A percentile compares a stretch with the other conserved stretches of the same genome.
Evolutionary conservation across 306 rosid species (phyloP).

Genomic region (Betula pendula): DNA sequence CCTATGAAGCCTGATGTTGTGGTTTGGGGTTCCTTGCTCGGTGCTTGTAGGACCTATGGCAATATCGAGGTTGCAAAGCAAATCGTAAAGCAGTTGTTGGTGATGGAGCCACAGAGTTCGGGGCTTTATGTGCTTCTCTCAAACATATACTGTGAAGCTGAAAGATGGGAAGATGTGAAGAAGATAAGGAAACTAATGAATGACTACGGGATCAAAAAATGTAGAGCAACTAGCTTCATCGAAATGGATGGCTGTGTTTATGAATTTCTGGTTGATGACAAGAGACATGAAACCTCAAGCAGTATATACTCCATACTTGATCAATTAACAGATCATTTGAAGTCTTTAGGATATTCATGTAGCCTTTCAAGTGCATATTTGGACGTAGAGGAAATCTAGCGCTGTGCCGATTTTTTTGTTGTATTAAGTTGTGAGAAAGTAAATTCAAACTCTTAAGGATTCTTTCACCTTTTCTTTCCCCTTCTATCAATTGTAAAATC

Average conservation of each 20-base stretch:
- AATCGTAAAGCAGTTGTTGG: slow-evolving; percentile 67
- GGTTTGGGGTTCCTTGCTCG: slow-evolving; percentile 74
- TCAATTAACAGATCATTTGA: slow-evolving; percentile 62
- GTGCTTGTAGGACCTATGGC: slow-evolving; percentile 72
- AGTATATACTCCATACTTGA: slow-evolving; percentile 42
- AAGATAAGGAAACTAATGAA: slow-evolving; percentile 64
- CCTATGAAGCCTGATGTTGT: slow-evolving; percentile 68
- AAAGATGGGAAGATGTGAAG: slow-evolving; percentile 67
- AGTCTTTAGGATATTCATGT: slow-evolving; percentile 29
- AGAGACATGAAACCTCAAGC: slow-evolving; percentile 39
- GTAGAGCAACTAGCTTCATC: slow-evolving; percentile 63
- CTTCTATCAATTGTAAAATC: not conserved
- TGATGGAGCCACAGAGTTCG: slow-evolving; percentile 50
- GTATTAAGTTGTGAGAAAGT: not conserved
- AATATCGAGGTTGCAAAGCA: slow-evolving; percentile 53
- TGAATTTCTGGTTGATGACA: slow-evolving; percentile 60
- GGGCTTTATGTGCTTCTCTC: slow-evolving; percentile 68
- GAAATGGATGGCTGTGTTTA: slow-evolving; percentile 46
- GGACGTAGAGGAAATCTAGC: slow-evolving; percentile 30
- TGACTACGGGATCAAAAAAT: slow-evolving; percentile 50
- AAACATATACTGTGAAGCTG: slow-evolving; percentile 70
- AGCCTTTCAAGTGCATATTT: slow-evolving; percentile 19
- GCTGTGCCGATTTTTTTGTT: not conserved
- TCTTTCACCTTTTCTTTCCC: not conserved
- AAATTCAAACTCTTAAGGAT: not conserved